A percentile compares a stretch with the other conserved stretches of the same genome.
Conservation (phyloP, 257 asterid genomes). For the Plantago ovata region DNA sequence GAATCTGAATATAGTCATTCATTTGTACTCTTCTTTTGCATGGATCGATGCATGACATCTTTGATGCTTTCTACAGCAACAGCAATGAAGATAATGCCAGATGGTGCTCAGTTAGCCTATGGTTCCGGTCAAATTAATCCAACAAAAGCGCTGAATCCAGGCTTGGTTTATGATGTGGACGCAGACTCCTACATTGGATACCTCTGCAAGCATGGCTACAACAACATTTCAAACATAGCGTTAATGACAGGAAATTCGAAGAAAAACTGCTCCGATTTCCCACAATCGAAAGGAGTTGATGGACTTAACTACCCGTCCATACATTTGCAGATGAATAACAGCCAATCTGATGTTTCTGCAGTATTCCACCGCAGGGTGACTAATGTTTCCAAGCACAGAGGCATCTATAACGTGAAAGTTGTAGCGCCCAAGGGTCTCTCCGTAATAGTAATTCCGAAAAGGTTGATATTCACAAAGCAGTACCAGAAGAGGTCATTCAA, state of each 20-base stretch:
- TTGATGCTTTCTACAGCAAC: conserved; percentile 29
- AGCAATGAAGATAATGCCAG: conserved; percentile 29
- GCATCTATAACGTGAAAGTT: conserved; percentile 46
- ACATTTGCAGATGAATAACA: conserved; percentile 29
- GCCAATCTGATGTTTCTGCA: conserved; percentile 34
- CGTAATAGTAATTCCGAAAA: conserved; percentile 40
- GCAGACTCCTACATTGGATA: conserved; percentile 26
- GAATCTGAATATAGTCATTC: too few relatives aligned
- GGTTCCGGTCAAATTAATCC: conserved; percentile 49
- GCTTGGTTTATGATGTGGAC: conserved; percentile 42
- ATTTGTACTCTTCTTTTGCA: neutral
- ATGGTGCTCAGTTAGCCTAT: conserved; percentile 29
- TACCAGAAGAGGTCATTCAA: conserved; percentile 45
- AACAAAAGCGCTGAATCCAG: conserved; percentile 38
- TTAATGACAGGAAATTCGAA: conserved; percentile 27
- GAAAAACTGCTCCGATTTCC: conserved; percentile 26
- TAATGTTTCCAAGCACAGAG: conserved; percentile 35
- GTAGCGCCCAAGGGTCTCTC: conserved; percentile 33
- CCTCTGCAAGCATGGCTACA: conserved; percentile 45
- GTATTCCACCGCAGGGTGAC: conserved; percentile 54
- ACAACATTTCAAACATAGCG: conserved; percentile 20
- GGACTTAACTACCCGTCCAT: conserved; percentile 57
- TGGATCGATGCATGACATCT: neutral
- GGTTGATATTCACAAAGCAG: conserved; percentile 29
- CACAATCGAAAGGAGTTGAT: conserved; percentile 28